Evolutionary conservation across 1,284 basidiomycete species (phyloP).

Genomic region (Crocinoboletus sp.): DNA sequence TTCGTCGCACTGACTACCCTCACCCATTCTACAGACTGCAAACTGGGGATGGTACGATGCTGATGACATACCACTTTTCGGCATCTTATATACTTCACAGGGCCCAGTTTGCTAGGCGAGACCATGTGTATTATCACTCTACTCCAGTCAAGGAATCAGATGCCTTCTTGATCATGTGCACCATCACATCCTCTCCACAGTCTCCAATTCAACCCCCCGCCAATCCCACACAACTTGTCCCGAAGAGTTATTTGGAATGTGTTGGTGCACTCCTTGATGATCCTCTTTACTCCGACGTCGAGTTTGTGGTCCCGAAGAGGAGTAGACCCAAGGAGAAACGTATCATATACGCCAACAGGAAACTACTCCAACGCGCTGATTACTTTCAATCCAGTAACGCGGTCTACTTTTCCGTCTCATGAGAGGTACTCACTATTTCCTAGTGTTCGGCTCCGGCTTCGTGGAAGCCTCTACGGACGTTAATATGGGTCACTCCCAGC

Average conservation of each 20-base stretch:
- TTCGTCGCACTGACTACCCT: conserved; percentile 1
- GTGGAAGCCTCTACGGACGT: conserved; percentile 44
- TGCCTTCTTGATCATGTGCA: conserved; percentile 74
- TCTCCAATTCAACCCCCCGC: conserved; percentile 45
- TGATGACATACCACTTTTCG: background rate
- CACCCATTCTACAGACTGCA: conserved; percentile 49
- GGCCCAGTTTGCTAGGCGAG: conserved; percentile 77
- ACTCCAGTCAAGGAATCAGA: conserved; percentile 54
- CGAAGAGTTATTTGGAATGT: conserved; percentile 59
- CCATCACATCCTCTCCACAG: conserved; percentile 65
- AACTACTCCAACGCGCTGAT: conserved; percentile 64
- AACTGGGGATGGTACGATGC: conserved; percentile 76
- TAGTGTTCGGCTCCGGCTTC: conserved; percentile 71
- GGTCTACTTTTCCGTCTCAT: background rate
- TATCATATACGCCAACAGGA: conserved; percentile 62
- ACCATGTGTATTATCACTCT: conserved; percentile 64
- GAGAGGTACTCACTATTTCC: background rate
- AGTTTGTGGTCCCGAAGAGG: conserved; percentile 65
- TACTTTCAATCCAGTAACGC: conserved; percentile 68
- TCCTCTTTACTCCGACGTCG: conserved; percentile 76
- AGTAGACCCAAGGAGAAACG: conserved; percentile 37
- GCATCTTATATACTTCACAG: conserved; percentile 35
- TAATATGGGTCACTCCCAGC: conserved; percentile 6
- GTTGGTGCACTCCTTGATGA: conserved; percentile 76
- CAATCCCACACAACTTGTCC: conserved; percentile 51